These are phyloP conservation scores for Botryotinia calthae DNA, from an alignment of 2,329 filamentous ascomycete species.

Conservation along the genomic window DNA sequence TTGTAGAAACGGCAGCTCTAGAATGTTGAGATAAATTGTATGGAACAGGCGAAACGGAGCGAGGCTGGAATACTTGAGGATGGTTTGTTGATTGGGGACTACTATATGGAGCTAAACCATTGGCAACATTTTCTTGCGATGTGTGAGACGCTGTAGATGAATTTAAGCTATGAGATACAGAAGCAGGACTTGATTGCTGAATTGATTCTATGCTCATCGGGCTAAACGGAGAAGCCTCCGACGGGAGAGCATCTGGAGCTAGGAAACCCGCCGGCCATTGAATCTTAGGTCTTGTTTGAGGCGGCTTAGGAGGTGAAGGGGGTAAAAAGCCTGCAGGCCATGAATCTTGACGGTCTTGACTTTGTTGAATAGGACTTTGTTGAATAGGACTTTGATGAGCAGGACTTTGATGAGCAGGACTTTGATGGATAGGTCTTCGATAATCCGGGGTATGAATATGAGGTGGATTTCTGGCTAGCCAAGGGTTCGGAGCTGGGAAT, in stretches of 20 bases:
- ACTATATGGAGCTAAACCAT: not conserved
- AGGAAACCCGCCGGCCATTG: conserved; percentile 11
- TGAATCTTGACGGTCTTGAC: not conserved
- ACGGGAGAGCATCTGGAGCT: not conserved
- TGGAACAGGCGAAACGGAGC: not conserved
- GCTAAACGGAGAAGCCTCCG: not conserved
- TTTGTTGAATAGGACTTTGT: not conserved
- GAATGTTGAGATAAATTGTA: not conserved
- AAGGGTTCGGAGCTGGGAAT: not conserved
- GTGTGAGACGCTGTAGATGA: not conserved
- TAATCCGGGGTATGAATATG: not conserved
- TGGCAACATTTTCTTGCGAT: not conserved
- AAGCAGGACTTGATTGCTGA: not conserved
- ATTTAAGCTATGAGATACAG: not conserved
- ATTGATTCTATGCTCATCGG: not conserved
- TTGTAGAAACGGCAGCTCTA: not conserved
- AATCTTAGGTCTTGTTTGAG: not conserved
- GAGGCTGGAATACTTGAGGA: not conserved
- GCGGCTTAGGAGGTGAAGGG: not conserved
- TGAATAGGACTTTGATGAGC: not conserved
- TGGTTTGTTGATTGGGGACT: not conserved
- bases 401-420: not conserved
- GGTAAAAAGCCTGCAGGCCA: conserved; percentile 19
- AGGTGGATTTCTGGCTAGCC: not conserved
- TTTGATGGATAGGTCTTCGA: not conserved